A percentile compares a stretch with the other conserved stretches of the same genome.
Conservation (phyloP, 2,329 filamentous ascomycete genomes). For the Botryotinia narcissicola region DNA sequence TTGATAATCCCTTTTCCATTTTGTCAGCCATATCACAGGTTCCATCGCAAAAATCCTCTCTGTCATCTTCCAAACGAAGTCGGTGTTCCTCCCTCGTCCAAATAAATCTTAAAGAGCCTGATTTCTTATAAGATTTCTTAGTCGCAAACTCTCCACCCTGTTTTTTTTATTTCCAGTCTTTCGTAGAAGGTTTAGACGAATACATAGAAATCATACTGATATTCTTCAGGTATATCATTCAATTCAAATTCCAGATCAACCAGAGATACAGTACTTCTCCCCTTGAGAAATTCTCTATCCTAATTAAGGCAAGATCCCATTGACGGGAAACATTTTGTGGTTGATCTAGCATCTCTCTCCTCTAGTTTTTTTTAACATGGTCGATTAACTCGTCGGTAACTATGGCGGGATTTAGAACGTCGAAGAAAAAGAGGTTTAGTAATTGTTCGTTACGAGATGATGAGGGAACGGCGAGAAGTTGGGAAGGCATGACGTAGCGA, state of each 20-base stretch:
- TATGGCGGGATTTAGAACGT: not conserved
- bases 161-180: not conserved
- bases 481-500: not conserved
- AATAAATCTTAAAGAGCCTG: not conserved
- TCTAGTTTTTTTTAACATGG: not conserved
- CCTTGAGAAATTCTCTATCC: rapidly evolving
- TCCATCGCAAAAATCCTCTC: not conserved
- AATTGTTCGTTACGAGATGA: not conserved
- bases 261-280: not conserved
- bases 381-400: not conserved
- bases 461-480: not conserved
- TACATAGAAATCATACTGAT: not conserved
- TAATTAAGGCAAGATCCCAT: not conserved
- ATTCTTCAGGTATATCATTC: not conserved
- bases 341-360: not conserved
- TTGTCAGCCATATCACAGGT: not conserved
- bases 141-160: not conserved
- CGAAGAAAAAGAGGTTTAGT: not conserved
- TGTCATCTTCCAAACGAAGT: not conserved
- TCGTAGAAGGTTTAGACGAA: not conserved
- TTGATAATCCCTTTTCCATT: too few relatives aligned
- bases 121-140: not conserved
- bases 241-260: not conserved
- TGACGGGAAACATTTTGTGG: not conserved
- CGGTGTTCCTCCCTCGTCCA: not conserved